Evolutionary conservation across 208 protist genomes (phyloP), one percentile per base, ranked within the genome.

Genomic region (Leishmania martiniquensis): DNA sequence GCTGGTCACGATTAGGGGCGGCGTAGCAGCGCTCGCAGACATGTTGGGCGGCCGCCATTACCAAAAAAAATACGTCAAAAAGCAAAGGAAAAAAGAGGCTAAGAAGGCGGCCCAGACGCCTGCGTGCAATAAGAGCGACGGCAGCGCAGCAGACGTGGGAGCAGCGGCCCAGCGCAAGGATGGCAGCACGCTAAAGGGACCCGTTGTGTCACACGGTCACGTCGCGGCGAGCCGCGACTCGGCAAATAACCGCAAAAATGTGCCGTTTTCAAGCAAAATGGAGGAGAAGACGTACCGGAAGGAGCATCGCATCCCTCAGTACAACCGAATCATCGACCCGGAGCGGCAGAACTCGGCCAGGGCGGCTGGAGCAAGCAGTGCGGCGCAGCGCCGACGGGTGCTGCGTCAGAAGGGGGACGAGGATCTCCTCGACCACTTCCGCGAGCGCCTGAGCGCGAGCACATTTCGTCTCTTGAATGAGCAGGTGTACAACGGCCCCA

Each of bases 381-480:
- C 91, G 22, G 92, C 94, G 1, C 91, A 97, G 86, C 94, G 94
- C 25, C 91, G 93, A 13, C 89, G 90, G 0, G 87, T 97, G 57
- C 80, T 94, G 52, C 79, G 81, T 0, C 85, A 86, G 37, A 94
- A 93, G 47, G 86, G 85, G 34, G 94, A 92, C 72, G 94, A 97
- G 51, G 90, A 95, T 54, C 80, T 97, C 4, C 86, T 96, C 12
- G 83, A 88, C 39, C 92, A 96, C 85, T 96, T 97, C 80, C 89
- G 90, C n/a, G 85, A 86, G 80, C 91, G 91, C 77, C 89, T 97
- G 29, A 90, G 92, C 65, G 88, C 91, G 5, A 95, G 92, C 82
- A 95, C 91, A 0, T 97, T 97, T 73, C 94, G 94, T 0, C 80
- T 96, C 37, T 76, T 97, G 39, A 97, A 97, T 78, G 94, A 97